Evolutionary conservation across 225 moss, liverwort and hornwort species (phyloP), one percentile per base, ranked within the genome.

Genomic region (Bryum argenteum): DNA sequence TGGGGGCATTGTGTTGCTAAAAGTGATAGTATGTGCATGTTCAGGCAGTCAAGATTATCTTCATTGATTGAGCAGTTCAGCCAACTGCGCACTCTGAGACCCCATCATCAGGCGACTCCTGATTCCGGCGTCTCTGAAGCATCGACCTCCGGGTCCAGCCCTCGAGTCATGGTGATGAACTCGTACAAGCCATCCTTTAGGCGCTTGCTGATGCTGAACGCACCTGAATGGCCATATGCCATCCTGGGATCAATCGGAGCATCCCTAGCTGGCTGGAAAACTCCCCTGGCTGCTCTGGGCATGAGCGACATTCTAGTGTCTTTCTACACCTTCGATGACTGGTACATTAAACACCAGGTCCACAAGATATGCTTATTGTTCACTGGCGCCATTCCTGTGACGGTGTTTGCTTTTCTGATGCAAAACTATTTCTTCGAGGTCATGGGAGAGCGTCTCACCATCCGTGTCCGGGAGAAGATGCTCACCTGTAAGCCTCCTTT

Each of bases 381-480:
- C 69, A 63, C 76, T 28, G 80, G 80, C 22, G 86, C 80, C 18
- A 80, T 87, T 67, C 86, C 86, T 68, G 80, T 87, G 45, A 87
- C 83, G 3, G 76, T 87, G 22, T 78, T 83, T 41, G 83, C 80
- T 15, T 87, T 87, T 66, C 39, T 87, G 63, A 87, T 87, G 86
- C 86, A 87, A 73, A 83, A 87, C 53, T 87, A 87, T 28, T 87
- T 87, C 69, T 87, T 87, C 48, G 86, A 87, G 72, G 83, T 87
- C 43, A 87, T 87, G 86, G 86, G 86, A 9, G 86, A 87, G 66
- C 75, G 73, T 11, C 83, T 87, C 2, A 87, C 86, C 15, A 83
- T 83, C 67, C 83, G 86, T 26, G 80, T 87, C 39, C 83, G 83
- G 40, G 86, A 87, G 58, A 71, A 78, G 69, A 83, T 87, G 86